Base-by-base conservation (phyloP, 768 basidiomycete species). In the Rhodotorula paludigena region DNA sequence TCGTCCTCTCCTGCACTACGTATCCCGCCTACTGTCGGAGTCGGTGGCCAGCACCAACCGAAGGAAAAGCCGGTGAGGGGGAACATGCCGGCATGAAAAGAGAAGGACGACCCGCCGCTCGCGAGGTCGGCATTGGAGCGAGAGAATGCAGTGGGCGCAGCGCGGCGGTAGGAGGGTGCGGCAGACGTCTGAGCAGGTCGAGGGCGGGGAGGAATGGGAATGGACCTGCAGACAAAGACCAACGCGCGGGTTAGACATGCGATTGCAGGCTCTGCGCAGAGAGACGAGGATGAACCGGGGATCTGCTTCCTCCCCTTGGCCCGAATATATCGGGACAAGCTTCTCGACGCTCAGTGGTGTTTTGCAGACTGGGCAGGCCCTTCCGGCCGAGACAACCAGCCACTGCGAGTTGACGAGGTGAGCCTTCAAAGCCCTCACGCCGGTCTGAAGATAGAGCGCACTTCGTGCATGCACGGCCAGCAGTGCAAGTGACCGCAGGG, bases 391-490 rank as follows among this genome's bases (percentile, higher is more conserved):
- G 15, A 48, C 55, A n/a, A 67, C 60, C 41, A 67, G 65, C 65
- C 65, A 67, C 60, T 60, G 36, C 25, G 21, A 2, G 45, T 30
- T 35, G 10, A 18, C 2, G 30, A 20, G n/a, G n/a, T n/a, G n/a
- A n/a, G n/a, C n/a, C n/a, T n/a, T n/a, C n/a, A n/a, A n/a, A n/a
- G n/a, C n/a, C n/a, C n/a, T n/a, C n/a, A n/a, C n/a, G n/a, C n/a
- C n/a, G n/a, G n/a, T n/a, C n/a, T n/a, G n/a, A 21, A 16, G 48
- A 33, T 14, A n/a, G 28, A 39, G n/a, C 58, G 41, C 9, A 66
- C 64, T 45, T 67, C 65, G 59, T 67, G 60, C 38, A 39, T 42
- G 32, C 65, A 67, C 2, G 60, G 60, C 65, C 65, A 67, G 48
- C 65, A 67, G 28, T 32, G 49, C 7, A 67, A 7, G 18, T 67